Evolutionary conservation across 768 basidiomycete species (phyloP).

Genomic region (Auricularia sp.): DNA sequence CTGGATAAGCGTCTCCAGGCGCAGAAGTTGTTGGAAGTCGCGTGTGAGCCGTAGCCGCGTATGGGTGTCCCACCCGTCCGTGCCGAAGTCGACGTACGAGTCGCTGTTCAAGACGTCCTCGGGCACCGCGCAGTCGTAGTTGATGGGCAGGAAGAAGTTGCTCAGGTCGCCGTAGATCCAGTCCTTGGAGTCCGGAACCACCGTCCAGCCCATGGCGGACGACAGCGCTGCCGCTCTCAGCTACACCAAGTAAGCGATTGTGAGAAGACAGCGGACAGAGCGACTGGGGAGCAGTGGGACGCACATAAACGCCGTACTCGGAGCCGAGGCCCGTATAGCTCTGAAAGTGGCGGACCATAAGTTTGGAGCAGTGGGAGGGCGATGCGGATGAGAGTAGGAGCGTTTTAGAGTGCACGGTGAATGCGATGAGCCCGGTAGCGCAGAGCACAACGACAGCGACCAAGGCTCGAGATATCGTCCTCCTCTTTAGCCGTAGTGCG

Average conservation of each 20-base stretch:
- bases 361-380: too few species aligned
- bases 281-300: neutral
- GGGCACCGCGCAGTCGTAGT: neutral
- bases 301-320: neutral
- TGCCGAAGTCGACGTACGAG: neutral
- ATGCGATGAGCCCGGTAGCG: too few species aligned
- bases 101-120: neutral
- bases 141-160: neutral
- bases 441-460: too few species aligned
- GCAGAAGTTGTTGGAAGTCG: neutral
- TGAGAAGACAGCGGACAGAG: neutral
- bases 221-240: neutral
- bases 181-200: neutral
- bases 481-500: too few species aligned
- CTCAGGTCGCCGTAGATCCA: neutral
- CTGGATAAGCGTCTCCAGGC: neutral
- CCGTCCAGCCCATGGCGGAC: neutral
- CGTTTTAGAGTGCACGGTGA: too few species aligned
- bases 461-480: too few species aligned
- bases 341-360: too few species aligned
- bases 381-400: too few species aligned
- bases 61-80: neutral
- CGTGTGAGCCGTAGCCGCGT: neutral
- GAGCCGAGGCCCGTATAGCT: neutral
- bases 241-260: neutral